These are phyloP conservation scores for Zymoseptoria tritici DNA, from an alignment of 2,329 filamentous ascomycete species.

Conservation along the genomic window DNA sequence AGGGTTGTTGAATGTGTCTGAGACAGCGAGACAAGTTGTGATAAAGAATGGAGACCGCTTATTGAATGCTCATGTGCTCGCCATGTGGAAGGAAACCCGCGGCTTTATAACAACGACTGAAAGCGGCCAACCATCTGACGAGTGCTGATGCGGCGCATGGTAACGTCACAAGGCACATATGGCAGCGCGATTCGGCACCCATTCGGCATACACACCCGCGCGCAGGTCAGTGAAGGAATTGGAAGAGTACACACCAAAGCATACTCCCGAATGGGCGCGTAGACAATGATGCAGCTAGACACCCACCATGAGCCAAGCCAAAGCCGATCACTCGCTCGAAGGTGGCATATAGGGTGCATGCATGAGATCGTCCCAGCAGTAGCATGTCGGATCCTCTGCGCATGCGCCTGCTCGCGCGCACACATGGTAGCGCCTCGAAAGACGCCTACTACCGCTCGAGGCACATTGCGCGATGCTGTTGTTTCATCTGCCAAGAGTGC, in stretches of 20 bases:
- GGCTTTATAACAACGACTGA: neutral
- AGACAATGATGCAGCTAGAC: constrained; percentile 9
- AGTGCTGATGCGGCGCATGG: constrained; percentile 7
- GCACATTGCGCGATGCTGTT: neutral
- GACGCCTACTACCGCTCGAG: neutral
- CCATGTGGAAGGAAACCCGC: neutral
- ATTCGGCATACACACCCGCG: neutral
- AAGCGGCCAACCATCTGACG: neutral
- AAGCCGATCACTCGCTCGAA: constrained; percentile 7
- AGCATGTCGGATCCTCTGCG: neutral
- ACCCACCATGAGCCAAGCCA: constrained; percentile 9
- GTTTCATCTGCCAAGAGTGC: neutral
- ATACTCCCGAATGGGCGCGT: neutral
- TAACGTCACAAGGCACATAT: constrained; percentile 18
- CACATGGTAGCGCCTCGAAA: neutral
- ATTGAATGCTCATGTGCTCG: neutral
- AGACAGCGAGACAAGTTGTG: neutral
- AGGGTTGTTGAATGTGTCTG: neutral
- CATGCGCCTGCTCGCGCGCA: neutral
- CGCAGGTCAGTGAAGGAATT: neutral
- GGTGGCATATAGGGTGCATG: neutral
- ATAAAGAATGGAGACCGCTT: neutral
- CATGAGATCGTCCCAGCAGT: neutral
- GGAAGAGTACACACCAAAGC: neutral
- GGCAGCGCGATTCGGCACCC: constrained; percentile 11